These are phyloP conservation scores for Trichosporon inkin DNA, from an alignment of 1,284 basidiomycete species.

Conservation along the genomic window DNA sequence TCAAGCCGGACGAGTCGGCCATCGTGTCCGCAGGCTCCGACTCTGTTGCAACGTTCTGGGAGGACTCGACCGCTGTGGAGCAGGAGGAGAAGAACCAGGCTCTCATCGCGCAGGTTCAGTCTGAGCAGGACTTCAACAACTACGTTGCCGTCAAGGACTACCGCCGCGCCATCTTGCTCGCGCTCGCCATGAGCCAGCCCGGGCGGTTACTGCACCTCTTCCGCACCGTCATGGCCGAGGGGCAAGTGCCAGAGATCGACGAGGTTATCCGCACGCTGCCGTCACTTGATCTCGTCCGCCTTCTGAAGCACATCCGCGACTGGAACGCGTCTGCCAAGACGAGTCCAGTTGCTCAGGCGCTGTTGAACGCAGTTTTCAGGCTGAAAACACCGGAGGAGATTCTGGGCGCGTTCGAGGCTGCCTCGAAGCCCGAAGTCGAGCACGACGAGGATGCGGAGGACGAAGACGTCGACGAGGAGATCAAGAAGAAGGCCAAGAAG, in stretches of 20 bases:
- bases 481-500: constrained; percentile 16
- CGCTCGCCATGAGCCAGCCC: constrained; percentile 88
- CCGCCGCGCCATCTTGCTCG: constrained; percentile 81
- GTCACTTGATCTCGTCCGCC: constrained; percentile 68
- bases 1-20: constrained; percentile 69
- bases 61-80: constrained; percentile 81
- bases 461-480: constrained; percentile 27
- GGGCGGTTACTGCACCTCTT: constrained; percentile 81
- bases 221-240: constrained; percentile 55
- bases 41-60: constrained; percentile 88
- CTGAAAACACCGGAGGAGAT: constrained; percentile 69
- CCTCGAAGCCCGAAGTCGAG: constrained; percentile 39
- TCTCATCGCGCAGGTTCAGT: constrained; percentile 67
- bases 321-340: constrained; percentile 93
- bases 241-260: constrained; percentile 60
- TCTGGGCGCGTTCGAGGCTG: constrained; percentile 60
- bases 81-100: constrained; percentile 63
- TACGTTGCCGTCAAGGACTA: constrained; percentile 86
- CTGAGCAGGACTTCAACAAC: constrained; percentile 93
- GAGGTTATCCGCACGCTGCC: constrained; percentile 70
- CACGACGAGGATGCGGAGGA: constrained; percentile 39
- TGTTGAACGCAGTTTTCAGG: constrained; percentile 78
- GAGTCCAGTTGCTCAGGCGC: constrained; percentile 75
- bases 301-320: constrained; percentile 77
- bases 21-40: constrained; percentile 93